Conservation (phyloP, 2,329 filamentous ascomycete species). For the Exophiala xenobiotica region DNA sequence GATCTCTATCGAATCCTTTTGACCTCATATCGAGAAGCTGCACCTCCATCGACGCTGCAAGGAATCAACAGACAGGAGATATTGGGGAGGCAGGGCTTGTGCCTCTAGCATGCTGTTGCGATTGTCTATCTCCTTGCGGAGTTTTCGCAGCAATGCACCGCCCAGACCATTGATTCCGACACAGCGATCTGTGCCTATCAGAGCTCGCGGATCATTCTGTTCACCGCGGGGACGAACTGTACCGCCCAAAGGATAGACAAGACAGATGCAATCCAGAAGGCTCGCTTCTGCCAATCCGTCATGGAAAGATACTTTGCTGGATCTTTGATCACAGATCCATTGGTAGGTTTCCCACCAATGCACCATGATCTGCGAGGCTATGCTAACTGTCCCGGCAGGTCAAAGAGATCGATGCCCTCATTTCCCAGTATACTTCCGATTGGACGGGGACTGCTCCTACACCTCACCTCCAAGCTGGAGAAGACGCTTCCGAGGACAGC, state of each 20-base stretch:
- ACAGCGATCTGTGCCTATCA: conserved; percentile 21
- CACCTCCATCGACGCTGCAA: conserved; percentile 14
- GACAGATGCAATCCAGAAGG: conserved; percentile 13
- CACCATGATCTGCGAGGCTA: neutral
- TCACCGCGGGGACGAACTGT: conserved; percentile 10
- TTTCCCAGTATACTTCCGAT: conserved; percentile 6
- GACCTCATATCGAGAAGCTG: conserved; percentile 20
- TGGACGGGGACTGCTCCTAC: neutral
- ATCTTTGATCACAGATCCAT: conserved; percentile 18
- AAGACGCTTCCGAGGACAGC: conserved; percentile 9
- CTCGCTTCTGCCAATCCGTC: conserved; percentile 12
- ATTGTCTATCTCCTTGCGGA: conserved; percentile 19
- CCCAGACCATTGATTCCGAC: conserved; percentile 17
- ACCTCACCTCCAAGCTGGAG: conserved; percentile 11
- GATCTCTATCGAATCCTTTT: conserved; percentile 24
- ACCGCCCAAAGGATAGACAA: conserved; percentile 11
- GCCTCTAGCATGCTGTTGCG: conserved; percentile 17
- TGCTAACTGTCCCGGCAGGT: conserved; percentile 3
- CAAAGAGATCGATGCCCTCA: conserved; percentile 19
- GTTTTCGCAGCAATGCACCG: conserved; percentile 16
- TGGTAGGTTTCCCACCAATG: conserved; percentile 1
- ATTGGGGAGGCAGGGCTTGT: conserved; percentile 6
- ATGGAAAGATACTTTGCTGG: conserved; percentile 14
- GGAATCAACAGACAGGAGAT: conserved; percentile 15
- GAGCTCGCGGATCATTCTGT: conserved; percentile 18